phyloP scores from a whole-genome alignment of 768 basidiomycete genomes.

The Xerocomellus amylosporus region DNA sequence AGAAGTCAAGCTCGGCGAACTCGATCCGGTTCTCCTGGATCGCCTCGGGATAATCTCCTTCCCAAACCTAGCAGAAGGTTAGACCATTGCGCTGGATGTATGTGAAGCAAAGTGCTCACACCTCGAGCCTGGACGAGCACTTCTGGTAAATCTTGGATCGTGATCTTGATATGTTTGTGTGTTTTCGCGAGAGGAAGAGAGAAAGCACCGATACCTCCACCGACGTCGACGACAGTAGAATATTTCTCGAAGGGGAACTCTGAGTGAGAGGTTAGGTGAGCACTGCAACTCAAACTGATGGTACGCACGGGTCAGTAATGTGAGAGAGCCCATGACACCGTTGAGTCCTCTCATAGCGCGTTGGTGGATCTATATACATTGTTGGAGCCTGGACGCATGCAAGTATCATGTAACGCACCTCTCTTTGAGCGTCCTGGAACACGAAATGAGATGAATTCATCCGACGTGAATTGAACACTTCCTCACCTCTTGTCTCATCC shows the following conservation, averaged over 20 bases:
- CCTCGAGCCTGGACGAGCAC: slow-evolving; percentile 21
- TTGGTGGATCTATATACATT: slow-evolving; percentile 19
- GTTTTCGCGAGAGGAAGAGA: slow-evolving; percentile 29
- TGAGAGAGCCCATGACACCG: slow-evolving; percentile 24
- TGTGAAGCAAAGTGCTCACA: slow-evolving; percentile 2
- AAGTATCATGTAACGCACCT: slow-evolving; percentile 7
- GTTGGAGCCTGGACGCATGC: neutral
- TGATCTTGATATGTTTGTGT: slow-evolving; percentile 29
- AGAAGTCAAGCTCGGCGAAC: slow-evolving; percentile 32
- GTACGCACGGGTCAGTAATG: slow-evolving; percentile 22
- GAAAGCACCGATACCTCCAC: slow-evolving; percentile 35
- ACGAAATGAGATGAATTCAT: neutral
- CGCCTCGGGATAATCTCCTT: slow-evolving; percentile 22
- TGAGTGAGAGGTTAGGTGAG: slow-evolving; percentile 2
- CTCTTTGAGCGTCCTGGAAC: slow-evolving; percentile 17
- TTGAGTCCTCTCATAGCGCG: slow-evolving; percentile 24
- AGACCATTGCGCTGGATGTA: neutral
- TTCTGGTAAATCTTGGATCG: slow-evolving; percentile 32
- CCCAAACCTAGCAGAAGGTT: slow-evolving; percentile 21
- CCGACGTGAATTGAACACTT: neutral
- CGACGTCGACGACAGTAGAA: slow-evolving; percentile 34
- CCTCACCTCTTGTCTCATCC: slow-evolving; percentile 23
- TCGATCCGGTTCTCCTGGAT: slow-evolving; percentile 25
- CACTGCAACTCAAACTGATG: neutral
- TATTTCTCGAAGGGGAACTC: slow-evolving; percentile 33